phyloP scores from a whole-genome alignment of 2,329 filamentous ascomycete genomes.

The Tolypocladium album region DNA sequence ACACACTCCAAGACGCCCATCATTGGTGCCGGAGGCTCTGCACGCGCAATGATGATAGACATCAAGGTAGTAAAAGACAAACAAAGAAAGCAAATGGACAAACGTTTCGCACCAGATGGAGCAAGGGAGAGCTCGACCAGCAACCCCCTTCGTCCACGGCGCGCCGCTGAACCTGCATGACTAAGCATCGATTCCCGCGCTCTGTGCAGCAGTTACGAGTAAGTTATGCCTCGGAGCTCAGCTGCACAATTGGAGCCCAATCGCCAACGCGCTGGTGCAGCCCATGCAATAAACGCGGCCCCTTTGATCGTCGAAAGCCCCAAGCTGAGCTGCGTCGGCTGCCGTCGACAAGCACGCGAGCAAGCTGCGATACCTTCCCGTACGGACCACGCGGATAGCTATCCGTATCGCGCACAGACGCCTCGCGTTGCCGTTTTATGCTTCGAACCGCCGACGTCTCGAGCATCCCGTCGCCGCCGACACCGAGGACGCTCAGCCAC shows the following conservation, averaged over 20 bases:
- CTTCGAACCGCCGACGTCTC: not conserved
- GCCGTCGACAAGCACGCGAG: not conserved
- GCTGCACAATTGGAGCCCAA: not conserved
- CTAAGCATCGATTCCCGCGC: not conserved
- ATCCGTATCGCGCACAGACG: not conserved
- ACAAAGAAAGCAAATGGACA: conserved; percentile 8
- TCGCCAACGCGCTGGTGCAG: not conserved
- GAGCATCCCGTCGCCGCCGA: not conserved
- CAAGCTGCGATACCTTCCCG: not conserved
- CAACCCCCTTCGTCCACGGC: not conserved
- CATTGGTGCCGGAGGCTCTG: no score
- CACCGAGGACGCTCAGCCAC: not conserved
- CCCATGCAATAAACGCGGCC: not conserved
- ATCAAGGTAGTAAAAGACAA: not conserved
- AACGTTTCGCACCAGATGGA: not conserved
- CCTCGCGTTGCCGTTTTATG: not conserved
- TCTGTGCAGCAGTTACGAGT: not conserved
- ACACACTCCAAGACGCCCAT: no score
- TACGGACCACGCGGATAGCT: not conserved
- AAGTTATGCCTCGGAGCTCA: not conserved
- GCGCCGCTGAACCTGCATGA: not conserved
- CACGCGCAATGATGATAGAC: no score
- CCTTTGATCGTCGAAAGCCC: not conserved
- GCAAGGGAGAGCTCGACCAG: not conserved
- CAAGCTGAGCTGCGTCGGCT: not conserved